Conservation (phyloP, 306 rosid species). For the Herpetospermum pedunculosum region DNA sequence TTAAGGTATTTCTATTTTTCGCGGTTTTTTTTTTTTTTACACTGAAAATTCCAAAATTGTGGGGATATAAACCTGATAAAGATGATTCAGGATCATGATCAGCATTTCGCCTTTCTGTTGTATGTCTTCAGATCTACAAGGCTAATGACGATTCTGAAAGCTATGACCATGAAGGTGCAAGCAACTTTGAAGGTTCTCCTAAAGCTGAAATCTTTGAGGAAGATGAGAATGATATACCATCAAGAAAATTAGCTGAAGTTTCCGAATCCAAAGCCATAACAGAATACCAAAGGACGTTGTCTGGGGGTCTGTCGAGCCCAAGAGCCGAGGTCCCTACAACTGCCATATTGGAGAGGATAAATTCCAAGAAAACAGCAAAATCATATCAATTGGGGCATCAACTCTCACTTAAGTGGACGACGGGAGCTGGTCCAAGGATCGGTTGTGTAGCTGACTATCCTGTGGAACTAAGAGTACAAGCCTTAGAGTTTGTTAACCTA, state of each 20-base stretch:
- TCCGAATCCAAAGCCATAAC: slow-evolving; percentile 8
- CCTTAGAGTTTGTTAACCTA: slow-evolving; percentile 68
- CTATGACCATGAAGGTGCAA: slow-evolving; percentile 22
- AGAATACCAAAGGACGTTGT: slow-evolving; percentile 56
- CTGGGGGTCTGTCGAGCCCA: slow-evolving; percentile 94
- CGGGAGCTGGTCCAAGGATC: slow-evolving; percentile 95
- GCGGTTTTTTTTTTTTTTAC: background rate
- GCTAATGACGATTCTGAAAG: slow-evolving; percentile 42
- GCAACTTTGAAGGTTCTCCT: slow-evolving; percentile 1
- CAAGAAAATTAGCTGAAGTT: slow-evolving; percentile 21
- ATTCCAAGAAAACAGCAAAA: slow-evolving; percentile 57
- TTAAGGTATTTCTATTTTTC: slow-evolving; percentile 43
- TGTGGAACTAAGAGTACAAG: slow-evolving; percentile 59
- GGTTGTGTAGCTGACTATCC: slow-evolving; percentile 96
- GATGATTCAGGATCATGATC: background rate
- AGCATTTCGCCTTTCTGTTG: background rate
- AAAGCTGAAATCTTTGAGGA: slow-evolving; percentile 10
- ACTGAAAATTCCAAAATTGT: background rate
- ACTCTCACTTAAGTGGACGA: slow-evolving; percentile 72
- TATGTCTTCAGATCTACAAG: slow-evolving; percentile 39
- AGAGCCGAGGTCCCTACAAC: slow-evolving; percentile 61
- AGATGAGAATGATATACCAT: slow-evolving; percentile 18
- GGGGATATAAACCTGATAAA: background rate
- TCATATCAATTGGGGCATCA: slow-evolving; percentile 82
- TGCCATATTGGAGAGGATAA: slow-evolving; percentile 66